phyloP scores from a whole-genome alignment of 495 filamentous ascomycete genomes.

The Podospora pseudocomata region DNA sequence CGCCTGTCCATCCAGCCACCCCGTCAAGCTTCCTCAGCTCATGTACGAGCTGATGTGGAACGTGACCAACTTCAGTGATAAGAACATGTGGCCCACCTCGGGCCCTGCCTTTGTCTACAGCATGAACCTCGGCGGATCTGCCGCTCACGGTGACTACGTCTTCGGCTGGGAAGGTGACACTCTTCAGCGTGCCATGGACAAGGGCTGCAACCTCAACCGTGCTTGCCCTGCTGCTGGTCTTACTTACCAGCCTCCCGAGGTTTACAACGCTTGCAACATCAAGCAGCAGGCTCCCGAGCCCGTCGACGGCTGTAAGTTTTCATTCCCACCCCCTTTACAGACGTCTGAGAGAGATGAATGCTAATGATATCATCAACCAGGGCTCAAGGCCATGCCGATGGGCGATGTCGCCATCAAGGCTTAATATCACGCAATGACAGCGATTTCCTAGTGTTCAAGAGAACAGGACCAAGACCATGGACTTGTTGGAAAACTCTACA shows the following conservation, averaged over 20 bases:
- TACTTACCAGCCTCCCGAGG: conserved; percentile 39
- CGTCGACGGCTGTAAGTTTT: conserved; percentile 49
- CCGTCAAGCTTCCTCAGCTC: conserved; percentile 60
- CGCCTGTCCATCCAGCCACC: conserved; percentile 57
- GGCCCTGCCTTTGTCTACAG: conserved; percentile 54
- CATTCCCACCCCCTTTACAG: too few relatives aligned
- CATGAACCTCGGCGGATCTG: conserved; percentile 50
- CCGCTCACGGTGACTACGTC: conserved; percentile 70
- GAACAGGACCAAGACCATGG: neutral
- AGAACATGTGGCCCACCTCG: conserved; percentile 52
- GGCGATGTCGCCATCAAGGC: conserved; percentile 52
- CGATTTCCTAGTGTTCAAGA: neutral
- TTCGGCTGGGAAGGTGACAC: conserved; percentile 69
- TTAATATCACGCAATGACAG: conserved; percentile 20
- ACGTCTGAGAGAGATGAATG: neutral
- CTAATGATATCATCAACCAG: conserved; percentile 23
- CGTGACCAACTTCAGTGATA: conserved; percentile 52
- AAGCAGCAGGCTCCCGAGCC: conserved; percentile 48
- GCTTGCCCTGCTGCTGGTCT: conserved; percentile 47
- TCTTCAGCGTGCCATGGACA: conserved; percentile 62
- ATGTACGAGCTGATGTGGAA: conserved; percentile 70
- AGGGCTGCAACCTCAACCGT: conserved; percentile 54
- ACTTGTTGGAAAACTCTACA: neutral
- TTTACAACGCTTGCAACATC: conserved; percentile 48
- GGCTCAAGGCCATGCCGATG: conserved; percentile 51